A percentile compares a stretch with the other conserved stretches of the same genome.
Conservation (phyloP, 1,284 basidiomycete genomes). For the Stereum hirsutum region DNA sequence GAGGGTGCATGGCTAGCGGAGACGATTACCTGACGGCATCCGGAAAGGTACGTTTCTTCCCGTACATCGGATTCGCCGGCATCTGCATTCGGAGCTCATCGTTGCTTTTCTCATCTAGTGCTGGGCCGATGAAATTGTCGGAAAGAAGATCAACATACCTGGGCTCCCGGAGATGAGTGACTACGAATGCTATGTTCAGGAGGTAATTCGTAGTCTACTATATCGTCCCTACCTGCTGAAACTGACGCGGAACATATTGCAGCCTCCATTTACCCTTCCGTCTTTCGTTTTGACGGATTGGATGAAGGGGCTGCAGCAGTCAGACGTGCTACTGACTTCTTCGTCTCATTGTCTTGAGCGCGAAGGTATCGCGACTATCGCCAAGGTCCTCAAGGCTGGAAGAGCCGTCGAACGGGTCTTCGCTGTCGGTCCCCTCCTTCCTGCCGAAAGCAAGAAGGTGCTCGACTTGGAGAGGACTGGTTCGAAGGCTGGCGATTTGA, state of each 20-base stretch:
- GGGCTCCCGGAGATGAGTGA: conserved; percentile 4
- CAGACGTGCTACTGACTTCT: not conserved
- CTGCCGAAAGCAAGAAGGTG: not conserved
- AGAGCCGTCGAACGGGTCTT: not conserved
- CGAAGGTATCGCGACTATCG: not conserved
- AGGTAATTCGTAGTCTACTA: not conserved
- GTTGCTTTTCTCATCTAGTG: not conserved
- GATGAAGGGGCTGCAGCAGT: not conserved
- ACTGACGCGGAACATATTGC: not conserved
- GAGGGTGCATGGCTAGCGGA: not conserved
- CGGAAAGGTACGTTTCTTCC: not conserved
- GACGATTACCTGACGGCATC: conserved; percentile 1
- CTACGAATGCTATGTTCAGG: conserved; percentile 4
- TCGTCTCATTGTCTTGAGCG: conserved; percentile 1
- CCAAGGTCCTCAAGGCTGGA: not conserved
- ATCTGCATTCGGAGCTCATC: not conserved
- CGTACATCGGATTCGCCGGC: not conserved
- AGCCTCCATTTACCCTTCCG: conserved; percentile 3
- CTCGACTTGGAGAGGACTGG: conserved; percentile 1
- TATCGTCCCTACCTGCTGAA: not conserved
- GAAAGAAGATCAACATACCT: conserved; percentile 1
- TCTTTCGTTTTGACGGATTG: conserved; percentile 1
- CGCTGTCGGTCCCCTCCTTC: conserved; percentile 2
- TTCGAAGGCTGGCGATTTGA: not conserved
- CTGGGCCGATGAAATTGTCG: no score